Conservation (phyloP, 1,284 basidiomycete genomes). For the Tilletia horrida region DNA sequence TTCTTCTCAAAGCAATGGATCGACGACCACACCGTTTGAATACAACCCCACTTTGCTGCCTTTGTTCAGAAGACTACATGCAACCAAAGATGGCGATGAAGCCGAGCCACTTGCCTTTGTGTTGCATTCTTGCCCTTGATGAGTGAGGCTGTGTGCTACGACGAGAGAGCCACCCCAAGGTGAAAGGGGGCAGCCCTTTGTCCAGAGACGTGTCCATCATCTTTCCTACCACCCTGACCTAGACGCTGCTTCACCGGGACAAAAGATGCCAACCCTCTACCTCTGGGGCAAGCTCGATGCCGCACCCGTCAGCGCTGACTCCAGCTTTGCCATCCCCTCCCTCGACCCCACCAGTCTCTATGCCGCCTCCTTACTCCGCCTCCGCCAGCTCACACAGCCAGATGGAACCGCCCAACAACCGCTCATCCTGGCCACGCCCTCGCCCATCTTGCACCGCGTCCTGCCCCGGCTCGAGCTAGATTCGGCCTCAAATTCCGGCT, state of each 20-base stretch:
- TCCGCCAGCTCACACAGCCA: background rate
- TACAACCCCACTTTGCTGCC: no score
- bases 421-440: background rate
- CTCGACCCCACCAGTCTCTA: constrained; percentile 6
- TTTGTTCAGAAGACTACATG: no score
- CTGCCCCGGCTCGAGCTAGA: constrained; percentile 2
- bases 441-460: background rate
- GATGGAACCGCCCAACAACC: background rate
- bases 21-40: no score
- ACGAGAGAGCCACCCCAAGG: no score
- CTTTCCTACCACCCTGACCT: background rate
- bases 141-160: no score
- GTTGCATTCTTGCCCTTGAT: no score
- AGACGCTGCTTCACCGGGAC: background rate
- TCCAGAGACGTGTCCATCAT: no score
- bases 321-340: background rate
- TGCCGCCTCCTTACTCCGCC: constrained; percentile 2
- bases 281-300: constrained; percentile 7
- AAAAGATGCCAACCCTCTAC: background rate
- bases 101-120: no score
- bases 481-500: background rate
- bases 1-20: no score
- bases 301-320: background rate
- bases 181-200: no score
- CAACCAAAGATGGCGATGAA: no score